Percentiles rank a stretch among this genome's conserved stretches.
These are phyloP conservation scores for Cryphonectria radicalis DNA, from an alignment of 2,329 filamentous ascomycete species.

Conservation along the genomic window DNA sequence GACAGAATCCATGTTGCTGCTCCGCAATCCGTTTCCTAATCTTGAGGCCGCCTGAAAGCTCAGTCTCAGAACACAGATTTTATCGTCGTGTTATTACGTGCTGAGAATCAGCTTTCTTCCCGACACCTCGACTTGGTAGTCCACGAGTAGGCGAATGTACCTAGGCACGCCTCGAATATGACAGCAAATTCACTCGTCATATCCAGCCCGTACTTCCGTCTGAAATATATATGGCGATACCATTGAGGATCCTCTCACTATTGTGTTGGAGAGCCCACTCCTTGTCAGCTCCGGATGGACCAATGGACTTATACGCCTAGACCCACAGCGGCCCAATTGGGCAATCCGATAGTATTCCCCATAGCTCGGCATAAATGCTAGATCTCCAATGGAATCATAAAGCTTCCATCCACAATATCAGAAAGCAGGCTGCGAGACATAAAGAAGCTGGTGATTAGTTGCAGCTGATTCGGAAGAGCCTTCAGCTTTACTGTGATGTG, in stretches of 20 bases:
- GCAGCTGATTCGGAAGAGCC: not conserved
- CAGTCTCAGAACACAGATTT: not conserved
- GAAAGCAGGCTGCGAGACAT: not conserved
- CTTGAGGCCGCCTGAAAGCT: not conserved
- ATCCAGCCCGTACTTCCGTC: too few species aligned
- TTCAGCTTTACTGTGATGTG: not conserved
- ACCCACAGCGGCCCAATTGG: slow-evolving; percentile 3
- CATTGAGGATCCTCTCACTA: too few species aligned
- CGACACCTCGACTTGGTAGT: not conserved
- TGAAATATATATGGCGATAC: not conserved
- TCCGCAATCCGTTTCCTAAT: not conserved
- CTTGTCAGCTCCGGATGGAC: not conserved
- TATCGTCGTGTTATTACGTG: not conserved
- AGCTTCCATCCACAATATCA: not conserved
- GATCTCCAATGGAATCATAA: not conserved
- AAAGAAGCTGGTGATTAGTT: not conserved
- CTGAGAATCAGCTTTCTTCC: not conserved
- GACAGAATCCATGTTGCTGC: not conserved
- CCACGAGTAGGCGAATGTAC: not conserved
- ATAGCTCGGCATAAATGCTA: not conserved
- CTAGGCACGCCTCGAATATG: not conserved
- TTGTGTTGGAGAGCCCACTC: not conserved
- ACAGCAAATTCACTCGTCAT: not conserved
- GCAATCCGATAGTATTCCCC: not conserved
- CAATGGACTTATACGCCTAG: slow-evolving; percentile 10